phyloP scores from a whole-genome alignment of 2,329 filamentous ascomycete genomes.

The Pleurostoma richardsiae region DNA sequence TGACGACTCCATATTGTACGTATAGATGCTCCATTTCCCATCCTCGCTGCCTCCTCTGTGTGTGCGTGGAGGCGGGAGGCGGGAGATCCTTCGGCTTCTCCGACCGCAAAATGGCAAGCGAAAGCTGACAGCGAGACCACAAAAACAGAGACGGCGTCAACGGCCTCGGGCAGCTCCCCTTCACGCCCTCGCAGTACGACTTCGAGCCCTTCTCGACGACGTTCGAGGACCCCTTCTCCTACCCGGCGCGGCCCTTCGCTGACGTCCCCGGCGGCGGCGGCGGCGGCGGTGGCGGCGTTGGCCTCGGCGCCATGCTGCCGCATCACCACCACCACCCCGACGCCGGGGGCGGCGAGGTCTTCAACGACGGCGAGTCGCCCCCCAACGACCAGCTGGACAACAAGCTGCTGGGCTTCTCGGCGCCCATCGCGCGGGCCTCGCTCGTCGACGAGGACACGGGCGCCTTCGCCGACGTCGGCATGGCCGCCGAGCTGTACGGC shows the following conservation, averaged over 20 bases:
- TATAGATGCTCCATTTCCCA: neutral
- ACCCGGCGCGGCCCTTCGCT: slow-evolving; percentile 45
- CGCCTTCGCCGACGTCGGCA: slow-evolving; percentile 56
- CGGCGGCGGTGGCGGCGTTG: slow-evolving; percentile 7
- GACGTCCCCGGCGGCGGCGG: slow-evolving; percentile 22
- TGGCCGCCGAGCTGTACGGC: slow-evolving; percentile 74
- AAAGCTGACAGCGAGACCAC: neutral
- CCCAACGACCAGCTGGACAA: slow-evolving; percentile 57
- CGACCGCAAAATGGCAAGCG: too few species aligned
- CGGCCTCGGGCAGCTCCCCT: slow-evolving; percentile 40
- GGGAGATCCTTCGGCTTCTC: too few species aligned
- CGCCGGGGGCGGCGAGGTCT: slow-evolving; percentile 12
- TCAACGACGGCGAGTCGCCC: slow-evolving; percentile 29
- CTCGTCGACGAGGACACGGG: slow-evolving; percentile 65
- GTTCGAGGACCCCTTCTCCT: slow-evolving; percentile 63
- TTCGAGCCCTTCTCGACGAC: slow-evolving; percentile 52
- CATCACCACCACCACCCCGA: slow-evolving; percentile 43
- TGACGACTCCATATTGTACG: slow-evolving; percentile 54
- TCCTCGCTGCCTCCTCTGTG: neutral
- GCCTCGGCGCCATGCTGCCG: slow-evolving; percentile 25
- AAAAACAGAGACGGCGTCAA: slow-evolving; percentile 34
- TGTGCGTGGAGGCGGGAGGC: too few species aligned
- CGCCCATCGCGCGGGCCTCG: slow-evolving; percentile 53
- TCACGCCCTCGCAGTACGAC: slow-evolving; percentile 52
- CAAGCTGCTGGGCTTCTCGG: slow-evolving; percentile 71